Base-by-base conservation (phyloP, 768 basidiomycete species). In the Austroboletus festivus region DNA sequence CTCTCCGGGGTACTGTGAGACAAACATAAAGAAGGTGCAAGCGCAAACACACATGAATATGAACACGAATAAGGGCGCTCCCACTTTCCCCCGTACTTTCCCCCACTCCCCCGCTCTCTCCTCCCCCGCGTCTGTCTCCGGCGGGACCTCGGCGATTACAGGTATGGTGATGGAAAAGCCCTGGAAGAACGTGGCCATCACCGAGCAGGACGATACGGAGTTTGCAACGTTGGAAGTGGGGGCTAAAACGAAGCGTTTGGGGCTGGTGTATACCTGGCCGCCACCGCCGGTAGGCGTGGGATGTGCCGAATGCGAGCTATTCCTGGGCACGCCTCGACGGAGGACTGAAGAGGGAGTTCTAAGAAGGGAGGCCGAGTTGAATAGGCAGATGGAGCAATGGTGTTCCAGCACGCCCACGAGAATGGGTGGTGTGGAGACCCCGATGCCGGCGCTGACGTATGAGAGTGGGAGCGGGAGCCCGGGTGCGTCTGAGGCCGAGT, bases 171-270 rank as follows among this genome's bases (percentile, higher is more conserved):
- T 1, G 15, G 26, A 55, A 31, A 68, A 68, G 43, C 51, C 51
- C 5, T 67, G 67, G 65, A 65, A 67, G 57, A 60, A 58, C 11
- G 51, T 64, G 7, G 53, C 60, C 11, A 54, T 68, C 21, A 64
- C 52, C 1, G 67, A 67, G 20, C 53, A 53, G 5, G 65, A 64
- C 23, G 65, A 62, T 11, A 58, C 50, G 0, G 57, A 60, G 34
- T 58, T 58, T 15, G 50, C 30, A 18, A 54, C 42, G 1, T 44
- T 48, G 18, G 11, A 22, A 26, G 10, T 10, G 10, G 51, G 48
- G n/a, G 49, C 41, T 18, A 48, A 38, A 47, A 16, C 22, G 4
- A 41, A 22, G 33, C 0, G 31, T 10, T 6, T 52, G 31, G 52
- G 56, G 2, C 16, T 44, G 4, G 64, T 60, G 23, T 46, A 51